These are phyloP conservation scores for Populus nigra DNA, from an alignment of 345 rosid genomes.

Conservation along the genomic window DNA sequence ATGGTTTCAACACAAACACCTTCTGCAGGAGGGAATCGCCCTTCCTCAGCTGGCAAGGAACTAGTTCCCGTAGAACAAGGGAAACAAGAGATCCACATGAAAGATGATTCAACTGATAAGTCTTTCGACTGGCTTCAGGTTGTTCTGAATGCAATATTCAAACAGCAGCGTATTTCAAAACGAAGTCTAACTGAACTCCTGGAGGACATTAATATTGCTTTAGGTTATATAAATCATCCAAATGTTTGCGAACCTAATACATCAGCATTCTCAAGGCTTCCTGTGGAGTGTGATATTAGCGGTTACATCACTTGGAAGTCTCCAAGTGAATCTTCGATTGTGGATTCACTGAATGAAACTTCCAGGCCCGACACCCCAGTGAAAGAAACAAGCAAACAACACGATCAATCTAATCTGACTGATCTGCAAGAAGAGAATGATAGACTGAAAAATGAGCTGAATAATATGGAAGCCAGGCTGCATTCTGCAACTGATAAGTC, in stretches of 20 bases:
- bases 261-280: constrained; percentile 12
- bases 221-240: constrained; percentile 50
- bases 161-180: constrained; percentile 63
- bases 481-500: constrained; percentile 32
- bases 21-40: constrained; percentile 18
- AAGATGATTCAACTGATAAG: constrained; percentile 28
- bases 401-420: constrained; percentile 22
- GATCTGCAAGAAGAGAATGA: constrained; percentile 42
- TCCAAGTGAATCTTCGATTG: constrained; percentile 8
- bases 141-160: constrained; percentile 65
- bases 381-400: constrained; percentile 19
- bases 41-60: constrained; percentile 23
- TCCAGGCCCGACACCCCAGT: constrained; percentile 8
- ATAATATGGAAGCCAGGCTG: constrained; percentile 38
- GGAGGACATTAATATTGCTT: constrained; percentile 74
- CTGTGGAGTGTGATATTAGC: constrained; percentile 24
- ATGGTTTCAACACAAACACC: constrained; percentile 50
- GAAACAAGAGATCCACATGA: constrained; percentile 21
- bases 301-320: constrained; percentile 49
- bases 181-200: constrained; percentile 52
- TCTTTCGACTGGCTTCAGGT: constrained; percentile 93
- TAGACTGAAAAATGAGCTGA: constrained; percentile 41
- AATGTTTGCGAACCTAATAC: constrained; percentile 9
- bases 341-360: constrained; percentile 22
- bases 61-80: constrained; percentile 26